Conservation (phyloP, 2,329 filamentous ascomycete species). For the Rachicladosporium sp. region DNA sequence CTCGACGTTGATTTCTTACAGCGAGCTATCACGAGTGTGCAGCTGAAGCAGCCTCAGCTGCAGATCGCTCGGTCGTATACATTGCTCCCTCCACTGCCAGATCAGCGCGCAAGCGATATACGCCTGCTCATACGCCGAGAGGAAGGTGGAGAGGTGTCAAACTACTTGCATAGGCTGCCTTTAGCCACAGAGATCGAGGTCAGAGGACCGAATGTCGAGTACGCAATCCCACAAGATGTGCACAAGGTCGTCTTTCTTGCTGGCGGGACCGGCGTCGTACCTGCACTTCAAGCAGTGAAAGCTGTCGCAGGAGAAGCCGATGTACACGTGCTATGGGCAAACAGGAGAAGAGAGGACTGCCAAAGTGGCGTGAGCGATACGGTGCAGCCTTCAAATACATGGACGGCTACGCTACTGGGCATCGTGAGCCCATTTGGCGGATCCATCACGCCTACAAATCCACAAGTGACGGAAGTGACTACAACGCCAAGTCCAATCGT, state of each 20-base stretch:
- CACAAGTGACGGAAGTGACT: constrained; percentile 1
- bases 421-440: constrained; percentile 4
- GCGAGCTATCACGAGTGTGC: constrained; percentile 70
- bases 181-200: constrained; percentile 55
- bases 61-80: constrained; percentile 91
- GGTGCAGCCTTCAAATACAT: constrained; percentile 6
- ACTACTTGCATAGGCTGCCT: constrained; percentile 57
- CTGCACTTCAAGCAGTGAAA: constrained; percentile 68
- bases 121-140: constrained; percentile 68
- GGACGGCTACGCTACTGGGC: constrained; percentile 2
- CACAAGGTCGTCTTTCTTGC: constrained; percentile 67
- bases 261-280: constrained; percentile 84
- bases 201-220: constrained; percentile 66
- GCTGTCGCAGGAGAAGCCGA: constrained; percentile 36
- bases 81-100: constrained; percentile 53
- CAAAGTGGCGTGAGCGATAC: constrained; percentile 45
- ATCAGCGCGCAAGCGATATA: constrained; percentile 32
- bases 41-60: constrained; percentile 87
- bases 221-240: constrained; percentile 38
- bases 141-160: constrained; percentile 73
- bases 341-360: constrained; percentile 53
- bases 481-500: constrained; percentile 39
- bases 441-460: constrained; percentile 2
- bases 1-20: constrained; percentile 8
- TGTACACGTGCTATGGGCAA: constrained; percentile 76